Base-by-base conservation (phyloP, 140 eudicot species). In the Ambrosia hybrid region DNA sequence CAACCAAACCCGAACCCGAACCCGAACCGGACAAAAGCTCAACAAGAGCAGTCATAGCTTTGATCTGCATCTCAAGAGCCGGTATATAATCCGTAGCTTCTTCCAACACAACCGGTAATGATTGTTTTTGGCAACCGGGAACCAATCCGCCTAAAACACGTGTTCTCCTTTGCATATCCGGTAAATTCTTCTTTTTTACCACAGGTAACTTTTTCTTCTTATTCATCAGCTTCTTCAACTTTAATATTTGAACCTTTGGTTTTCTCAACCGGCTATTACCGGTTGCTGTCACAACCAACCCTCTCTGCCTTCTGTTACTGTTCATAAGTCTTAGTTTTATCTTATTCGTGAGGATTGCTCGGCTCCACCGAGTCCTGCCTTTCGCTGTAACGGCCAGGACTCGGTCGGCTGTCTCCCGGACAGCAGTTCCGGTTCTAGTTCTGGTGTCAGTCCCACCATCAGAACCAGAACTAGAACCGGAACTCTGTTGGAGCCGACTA, bases 1-100 rank as follows among this genome's bases (percentile, higher is more conserved):
- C 53, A 62, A 37, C 5, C 3, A 37, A 67, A n/a, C 14, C 57
- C 0, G 82, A 79, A 26, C 75, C n/a, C 8, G 79, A 38, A 45
- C 79, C 79, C 46, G 70, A 67, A 14, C 16, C 86, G 9, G 96
- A 84, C 30, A 89, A 80, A 37, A 86, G 78, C 11, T 84, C 75
- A 52, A 88, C 85, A 14, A 89, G 57, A 36, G 96, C 83, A 75
- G 81, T 74, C 96, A 90, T 87, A 49, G 95, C 95, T 67, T 84
- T 77, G 14, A 87, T 79, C 48, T 88, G 97, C 97, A 91, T 88
- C 85, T 91, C 90, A 69, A 87, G 89, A 15, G 97, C 95, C 6
- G 90, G 88, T 1, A 91, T 91, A 36, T 91, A 91, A 76, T 88
- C 95, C 6, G 78, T 80, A 1, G 92, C 95, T 74, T 91, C 97